These are phyloP conservation scores for Backusella tarrabulga DNA, from an alignment of 192 early-diverging fungal genomes.

Conservation along the genomic window DNA sequence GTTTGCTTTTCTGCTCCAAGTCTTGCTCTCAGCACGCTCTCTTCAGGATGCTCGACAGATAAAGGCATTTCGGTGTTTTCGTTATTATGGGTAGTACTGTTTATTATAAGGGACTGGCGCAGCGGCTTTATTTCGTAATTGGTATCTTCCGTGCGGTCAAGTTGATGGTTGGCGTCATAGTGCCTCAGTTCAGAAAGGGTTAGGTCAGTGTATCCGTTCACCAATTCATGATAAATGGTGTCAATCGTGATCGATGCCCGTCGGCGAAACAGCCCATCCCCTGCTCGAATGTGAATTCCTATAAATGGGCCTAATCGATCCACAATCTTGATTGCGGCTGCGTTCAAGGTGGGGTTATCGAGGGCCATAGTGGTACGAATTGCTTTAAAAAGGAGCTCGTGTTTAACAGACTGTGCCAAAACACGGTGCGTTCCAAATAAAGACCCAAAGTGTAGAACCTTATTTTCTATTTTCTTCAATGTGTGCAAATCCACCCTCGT, in stretches of 20 bases:
- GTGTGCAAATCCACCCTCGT: slow-evolving; percentile 36
- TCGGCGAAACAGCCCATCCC: slow-evolving; percentile 51
- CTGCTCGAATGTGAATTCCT: slow-evolving; percentile 53
- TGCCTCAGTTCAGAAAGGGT: slow-evolving; percentile 26
- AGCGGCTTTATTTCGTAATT: slow-evolving; percentile 37
- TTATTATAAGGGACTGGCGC: background rate
- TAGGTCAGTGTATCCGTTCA: slow-evolving; percentile 39
- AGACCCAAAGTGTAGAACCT: slow-evolving; percentile 54
- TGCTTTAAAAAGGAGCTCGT: slow-evolving; percentile 32
- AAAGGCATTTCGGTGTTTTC: slow-evolving; percentile 7
- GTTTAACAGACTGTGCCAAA: slow-evolving; percentile 40
- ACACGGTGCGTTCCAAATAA: slow-evolving; percentile 49
- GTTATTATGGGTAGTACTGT: background rate
- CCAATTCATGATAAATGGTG: slow-evolving; percentile 44
- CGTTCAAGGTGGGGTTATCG: slow-evolving; percentile 44
- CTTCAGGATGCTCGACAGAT: slow-evolving; percentile 21
- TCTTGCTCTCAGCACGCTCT: background rate
- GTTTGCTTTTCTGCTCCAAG: background rate
- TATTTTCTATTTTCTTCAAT: slow-evolving; percentile 28
- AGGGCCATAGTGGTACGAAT: slow-evolving; percentile 44
- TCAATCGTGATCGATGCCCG: slow-evolving; percentile 45
- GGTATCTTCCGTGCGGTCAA: slow-evolving; percentile 33
- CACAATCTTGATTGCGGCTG: slow-evolving; percentile 43
- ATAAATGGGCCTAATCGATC: slow-evolving; percentile 47
- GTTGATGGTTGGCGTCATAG: slow-evolving; percentile 30